Base-by-base conservation (phyloP, 1,284 basidiomycete genomes). In the Leccinum ambiguum region DNA sequence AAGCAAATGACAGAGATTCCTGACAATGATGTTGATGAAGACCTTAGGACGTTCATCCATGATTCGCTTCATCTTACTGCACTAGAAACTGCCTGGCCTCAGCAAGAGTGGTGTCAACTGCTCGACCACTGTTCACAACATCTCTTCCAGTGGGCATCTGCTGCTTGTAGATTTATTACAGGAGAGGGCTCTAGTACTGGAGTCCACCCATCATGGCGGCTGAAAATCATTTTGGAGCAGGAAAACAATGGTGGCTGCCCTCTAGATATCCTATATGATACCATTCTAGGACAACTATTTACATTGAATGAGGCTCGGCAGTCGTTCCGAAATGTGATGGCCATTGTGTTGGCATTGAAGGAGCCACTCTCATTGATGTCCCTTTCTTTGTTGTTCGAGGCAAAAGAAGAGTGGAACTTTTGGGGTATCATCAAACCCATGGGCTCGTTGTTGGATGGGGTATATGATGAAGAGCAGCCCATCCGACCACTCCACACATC, bases 291-390 rank as follows among this genome's bases (percentile, higher is more conserved):
- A 8, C 56, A 58, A 10, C 23, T 58, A 0, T 58, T 58, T 6
- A n/a, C 30, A 10, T n/a, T 16, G 5, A 11, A 1, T 18, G 30
- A 58, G 16, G 56, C 26, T 11, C 56, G 2, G 13, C 14, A 30
- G 5, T 26, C 6, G 0, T 58, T 58, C 6, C 30, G 9, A 18
- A 10, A 58, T 5, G 56, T 58, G 26, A 58, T 58, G 56, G 56
- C 30, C 30, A 33, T 58, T 33, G 30, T 58, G 3, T 1, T 58
- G 14, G 30, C 30, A 11, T 30, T 58, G 9, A 2, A 33, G 16
- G 56, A 58, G 56, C 56, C 56, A 58, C 56, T 58, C 4, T 58
- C 56, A 33, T 58, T 58, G 9, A 18, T 3, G 30, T 58, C 56
- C 5, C 56, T 58, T 33, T 33, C 16, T 33, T 9, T 16, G 8